Evolutionary conservation across 2,329 filamentous ascomycete genomes (phyloP).

Genomic region (Tolypocladium cylindrosporum): DNA sequence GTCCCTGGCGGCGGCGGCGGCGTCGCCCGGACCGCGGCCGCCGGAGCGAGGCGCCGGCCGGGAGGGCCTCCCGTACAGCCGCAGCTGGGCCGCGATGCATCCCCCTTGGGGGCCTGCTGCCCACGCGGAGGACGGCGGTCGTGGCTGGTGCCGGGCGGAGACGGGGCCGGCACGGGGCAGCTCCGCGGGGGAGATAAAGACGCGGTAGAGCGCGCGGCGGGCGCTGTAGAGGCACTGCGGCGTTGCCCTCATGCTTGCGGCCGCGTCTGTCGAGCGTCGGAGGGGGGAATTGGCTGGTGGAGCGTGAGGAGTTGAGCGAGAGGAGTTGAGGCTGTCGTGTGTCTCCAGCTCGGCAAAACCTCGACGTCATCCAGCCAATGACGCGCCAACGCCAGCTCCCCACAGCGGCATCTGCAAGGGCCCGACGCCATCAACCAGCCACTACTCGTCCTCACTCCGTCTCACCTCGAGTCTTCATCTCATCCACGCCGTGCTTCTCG

Average conservation of each 20-base stretch:
- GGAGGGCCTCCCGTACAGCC: background rate
- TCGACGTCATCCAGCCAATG: background rate
- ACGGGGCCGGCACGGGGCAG: background rate
- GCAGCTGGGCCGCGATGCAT: background rate
- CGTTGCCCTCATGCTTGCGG: conserved; percentile 24
- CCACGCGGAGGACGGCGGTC: background rate
- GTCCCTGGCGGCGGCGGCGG: no score
- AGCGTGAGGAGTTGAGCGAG: background rate
- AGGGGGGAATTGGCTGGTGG: background rate
- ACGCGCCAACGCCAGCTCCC: background rate
- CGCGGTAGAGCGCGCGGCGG: conserved; percentile 33
- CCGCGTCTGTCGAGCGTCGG: background rate
- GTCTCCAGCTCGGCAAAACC: background rate
- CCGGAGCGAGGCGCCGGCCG: background rate
- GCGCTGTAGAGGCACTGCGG: conserved; percentile 31
- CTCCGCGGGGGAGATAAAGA: conserved; percentile 26
- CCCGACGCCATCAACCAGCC: background rate
- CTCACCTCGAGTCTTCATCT: conserved; percentile 15
- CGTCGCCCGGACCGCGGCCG: no score
- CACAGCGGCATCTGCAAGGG: background rate
- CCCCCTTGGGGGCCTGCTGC: background rate
- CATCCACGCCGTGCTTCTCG: background rate
- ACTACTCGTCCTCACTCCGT: background rate
- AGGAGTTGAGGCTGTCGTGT: background rate
- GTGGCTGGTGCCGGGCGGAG: background rate